Evolutionary conservation across 805 yeast species (phyloP).

Genomic region (Yarrowia deformans): DNA sequence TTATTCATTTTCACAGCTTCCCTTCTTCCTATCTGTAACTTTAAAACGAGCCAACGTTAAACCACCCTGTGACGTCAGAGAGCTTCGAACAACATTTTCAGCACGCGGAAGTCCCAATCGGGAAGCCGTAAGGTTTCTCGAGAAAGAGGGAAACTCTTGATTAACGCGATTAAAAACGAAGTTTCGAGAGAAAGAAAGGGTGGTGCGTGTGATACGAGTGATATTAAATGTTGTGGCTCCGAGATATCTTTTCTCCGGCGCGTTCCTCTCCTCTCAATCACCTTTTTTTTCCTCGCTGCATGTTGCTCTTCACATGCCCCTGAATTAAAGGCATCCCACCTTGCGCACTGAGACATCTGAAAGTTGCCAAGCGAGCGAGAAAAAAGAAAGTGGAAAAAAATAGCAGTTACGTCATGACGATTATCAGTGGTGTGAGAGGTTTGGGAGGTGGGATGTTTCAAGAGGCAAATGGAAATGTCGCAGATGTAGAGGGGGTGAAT

Average conservation of each 20-base stretch:
- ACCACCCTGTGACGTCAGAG: constrained; percentile 16
- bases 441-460: background rate
- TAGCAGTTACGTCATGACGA: constrained; percentile 6
- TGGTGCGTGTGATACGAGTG: constrained; percentile 1
- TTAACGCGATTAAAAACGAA: constrained; percentile 4
- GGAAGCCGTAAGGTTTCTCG: constrained; percentile 25
- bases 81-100: background rate
- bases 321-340: constrained; percentile 28
- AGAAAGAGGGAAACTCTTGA: background rate
- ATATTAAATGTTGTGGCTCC: background rate
- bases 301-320: constrained; percentile 18
- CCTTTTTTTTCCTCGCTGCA: background rate
- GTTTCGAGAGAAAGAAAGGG: constrained; percentile 11
- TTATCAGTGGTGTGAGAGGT: constrained; percentile 1
- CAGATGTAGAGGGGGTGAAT: too few species aligned
- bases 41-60: background rate
- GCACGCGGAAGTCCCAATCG: constrained; percentile 7
- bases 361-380: constrained; percentile 9
- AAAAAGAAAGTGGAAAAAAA: background rate
- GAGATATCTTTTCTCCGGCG: too few species aligned
- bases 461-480: too few species aligned
- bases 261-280: background rate
- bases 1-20: constrained; percentile 11
- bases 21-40: background rate
- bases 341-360: constrained; percentile 9